phyloP scores from a whole-genome alignment of 495 filamentous ascomycete genomes.

The Penicillium herquei region DNA sequence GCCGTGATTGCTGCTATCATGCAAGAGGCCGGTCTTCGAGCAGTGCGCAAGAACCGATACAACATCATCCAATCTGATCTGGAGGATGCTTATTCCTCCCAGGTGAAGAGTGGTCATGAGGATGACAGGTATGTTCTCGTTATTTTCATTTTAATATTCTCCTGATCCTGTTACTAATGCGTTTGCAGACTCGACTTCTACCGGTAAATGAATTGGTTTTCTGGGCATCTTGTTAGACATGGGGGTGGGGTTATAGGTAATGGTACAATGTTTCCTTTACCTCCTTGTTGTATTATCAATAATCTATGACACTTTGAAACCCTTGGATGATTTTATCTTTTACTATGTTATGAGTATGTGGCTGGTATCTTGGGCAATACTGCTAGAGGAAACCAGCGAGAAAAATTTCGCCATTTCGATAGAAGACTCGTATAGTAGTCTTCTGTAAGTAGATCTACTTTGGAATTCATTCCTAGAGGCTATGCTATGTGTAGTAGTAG shows the following conservation, averaged over 20 bases:
- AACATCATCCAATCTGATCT: conserved; percentile 97
- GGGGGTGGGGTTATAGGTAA: conserved; percentile 21
- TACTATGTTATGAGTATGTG: conserved; percentile 1
- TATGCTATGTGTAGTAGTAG: too few relatives aligned
- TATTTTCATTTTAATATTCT: not conserved
- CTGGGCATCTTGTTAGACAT: conserved; percentile 16
- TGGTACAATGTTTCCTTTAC: conserved; percentile 6
- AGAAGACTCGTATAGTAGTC: too few relatives aligned
- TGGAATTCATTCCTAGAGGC: too few relatives aligned
- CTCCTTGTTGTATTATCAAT: conserved; percentile 41
- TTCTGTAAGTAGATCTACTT: too few relatives aligned
- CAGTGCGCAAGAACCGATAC: conserved; percentile 96
- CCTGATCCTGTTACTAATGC: conserved; percentile 16
- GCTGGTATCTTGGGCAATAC: not conserved
- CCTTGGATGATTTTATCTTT: conserved; percentile 15
- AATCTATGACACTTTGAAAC: conserved; percentile 30
- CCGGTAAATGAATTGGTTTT: conserved; percentile 33
- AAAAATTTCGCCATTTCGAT: too few relatives aligned
- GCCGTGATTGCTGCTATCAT: conserved; percentile 98
- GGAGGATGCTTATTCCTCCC: conserved; percentile 91
- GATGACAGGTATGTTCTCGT: conserved; percentile 49
- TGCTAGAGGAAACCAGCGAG: too few relatives aligned
- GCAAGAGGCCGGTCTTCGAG: conserved; percentile 95
- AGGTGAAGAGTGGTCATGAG: conserved; percentile 87
- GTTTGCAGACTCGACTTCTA: conserved; percentile 54